A percentile compares a stretch with the other conserved stretches of the same genome.
phyloP scores from a whole-genome alignment of 495 filamentous ascomycete species.

The Xylaria bambusicola region DNA sequence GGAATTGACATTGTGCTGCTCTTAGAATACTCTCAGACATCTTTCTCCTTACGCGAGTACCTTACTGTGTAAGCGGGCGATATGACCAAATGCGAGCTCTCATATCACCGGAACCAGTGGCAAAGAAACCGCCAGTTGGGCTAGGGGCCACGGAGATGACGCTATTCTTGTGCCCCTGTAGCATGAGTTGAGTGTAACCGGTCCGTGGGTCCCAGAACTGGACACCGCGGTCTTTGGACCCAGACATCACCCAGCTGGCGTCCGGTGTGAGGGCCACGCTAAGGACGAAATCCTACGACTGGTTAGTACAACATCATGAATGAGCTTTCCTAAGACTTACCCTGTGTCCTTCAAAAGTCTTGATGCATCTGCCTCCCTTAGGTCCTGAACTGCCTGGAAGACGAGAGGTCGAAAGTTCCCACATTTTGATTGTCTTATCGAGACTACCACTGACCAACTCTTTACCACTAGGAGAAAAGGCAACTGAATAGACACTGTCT shows the following conservation, averaged over 20 bases:
- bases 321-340: constrained; percentile 50
- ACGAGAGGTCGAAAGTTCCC: constrained; percentile 76
- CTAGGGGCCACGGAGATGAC: constrained; percentile 89
- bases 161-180: constrained; percentile 91
- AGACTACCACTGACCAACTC: constrained; percentile 87
- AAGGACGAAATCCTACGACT: constrained; percentile 78
- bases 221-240: constrained; percentile 86
- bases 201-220: constrained; percentile 93
- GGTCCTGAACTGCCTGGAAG: constrained; percentile 61
- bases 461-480: constrained; percentile 84
- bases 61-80: constrained; percentile 31
- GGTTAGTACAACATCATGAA: constrained; percentile 28
- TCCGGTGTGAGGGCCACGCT: constrained; percentile 87
- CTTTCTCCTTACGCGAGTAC: too few relatives aligned
- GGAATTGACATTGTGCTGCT: not conserved
- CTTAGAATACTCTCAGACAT: too few relatives aligned
- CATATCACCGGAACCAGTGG: constrained; percentile 89
- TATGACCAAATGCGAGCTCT: constrained; percentile 87
- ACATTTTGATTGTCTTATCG: constrained; percentile 95
- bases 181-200: constrained; percentile 86
- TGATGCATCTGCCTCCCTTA: constrained; percentile 79
- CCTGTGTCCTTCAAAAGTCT: constrained; percentile 89
- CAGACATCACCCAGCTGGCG: constrained; percentile 86
- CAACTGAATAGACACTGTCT: constrained; percentile 90
- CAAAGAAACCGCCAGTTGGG: constrained; percentile 76